Evolutionary conservation across 2,329 filamentous ascomycete genomes (phyloP), one percentile per base, ranked within the genome.

Genomic region (Aspergillus sp.): DNA sequence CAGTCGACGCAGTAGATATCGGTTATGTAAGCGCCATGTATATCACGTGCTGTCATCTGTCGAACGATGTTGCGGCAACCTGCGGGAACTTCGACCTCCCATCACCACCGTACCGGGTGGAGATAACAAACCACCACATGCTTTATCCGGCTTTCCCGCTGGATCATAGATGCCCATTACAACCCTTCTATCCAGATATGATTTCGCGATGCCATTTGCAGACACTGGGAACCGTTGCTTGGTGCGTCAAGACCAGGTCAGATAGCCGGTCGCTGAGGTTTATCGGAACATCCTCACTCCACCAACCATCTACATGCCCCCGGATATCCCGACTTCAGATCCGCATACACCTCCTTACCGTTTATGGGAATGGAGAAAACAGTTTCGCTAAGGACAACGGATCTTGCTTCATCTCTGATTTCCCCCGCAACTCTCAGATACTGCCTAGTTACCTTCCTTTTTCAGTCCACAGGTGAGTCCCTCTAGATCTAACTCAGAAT

Each of bases 281-380:
- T 23, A 42, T 44, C 50, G 51, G 51, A 41, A 23, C 19, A 29
- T 23, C 48, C 34, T 51, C 19, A 10, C 46, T 40, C 48, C 51
- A 52, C 51, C 51, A 32, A 48, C 48, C 44, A 49, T 45, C 32
- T 49, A 54, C 54, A 49, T 48, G 45, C 51, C 47, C 51, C 40
- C 45, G 42, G 17, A n/a, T 29, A n/a, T 38, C 9, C 46, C 13
- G 11, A 19, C 14, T 16, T 21, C 17, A 23, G 36, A 36, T 38
- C 31, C 10, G 14, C 16, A 29, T 29, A 29, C 25, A 29, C 11
- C 6, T 3, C 11, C 11, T 7, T 9, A 29, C 25, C 6, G 9
- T 10, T 6, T 29, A 29, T 29, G 25, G 25, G 2, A 29, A 7
- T 29, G 25, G 25, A 29, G 7, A 29, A 29, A 29, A 9, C 25